Evolutionary conservation across 2,329 filamentous ascomycete genomes (phyloP).

Genomic region (Lomentospora prolificans): DNA sequence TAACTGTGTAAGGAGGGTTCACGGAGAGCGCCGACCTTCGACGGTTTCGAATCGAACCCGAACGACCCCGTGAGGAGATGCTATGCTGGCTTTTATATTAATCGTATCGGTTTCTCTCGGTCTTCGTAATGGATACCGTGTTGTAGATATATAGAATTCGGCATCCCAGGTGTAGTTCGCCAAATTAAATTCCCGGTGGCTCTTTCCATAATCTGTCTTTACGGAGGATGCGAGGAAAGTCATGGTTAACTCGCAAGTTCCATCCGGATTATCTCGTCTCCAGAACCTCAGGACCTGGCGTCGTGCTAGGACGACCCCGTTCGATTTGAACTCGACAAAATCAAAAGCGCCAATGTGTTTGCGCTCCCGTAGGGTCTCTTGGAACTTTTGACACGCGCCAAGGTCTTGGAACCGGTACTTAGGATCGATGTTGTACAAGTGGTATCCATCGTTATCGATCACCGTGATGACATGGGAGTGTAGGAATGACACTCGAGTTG

Average conservation of each 20-base stretch:
- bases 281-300: background rate
- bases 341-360: background rate
- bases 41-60: background rate
- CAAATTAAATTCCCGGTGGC: background rate
- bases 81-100: background rate
- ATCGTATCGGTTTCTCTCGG: background rate
- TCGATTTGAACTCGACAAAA: background rate
- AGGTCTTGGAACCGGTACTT: constrained; percentile 10
- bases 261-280: background rate
- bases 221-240: background rate
- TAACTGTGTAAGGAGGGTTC: background rate
- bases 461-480: constrained; percentile 9
- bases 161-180: background rate
- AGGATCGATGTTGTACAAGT: constrained; percentile 8
- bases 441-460: constrained; percentile 8
- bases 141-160: background rate
- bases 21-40: background rate
- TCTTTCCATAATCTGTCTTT: background rate
- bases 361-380: constrained; percentile 10
- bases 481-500: constrained; percentile 7
- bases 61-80: background rate
- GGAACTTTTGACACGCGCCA: constrained; percentile 10
- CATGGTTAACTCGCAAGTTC: background rate
- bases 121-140: background rate
- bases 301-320: background rate